Base-by-base conservation (phyloP, 306 rosid genomes). In the Rosa multiflora region DNA sequence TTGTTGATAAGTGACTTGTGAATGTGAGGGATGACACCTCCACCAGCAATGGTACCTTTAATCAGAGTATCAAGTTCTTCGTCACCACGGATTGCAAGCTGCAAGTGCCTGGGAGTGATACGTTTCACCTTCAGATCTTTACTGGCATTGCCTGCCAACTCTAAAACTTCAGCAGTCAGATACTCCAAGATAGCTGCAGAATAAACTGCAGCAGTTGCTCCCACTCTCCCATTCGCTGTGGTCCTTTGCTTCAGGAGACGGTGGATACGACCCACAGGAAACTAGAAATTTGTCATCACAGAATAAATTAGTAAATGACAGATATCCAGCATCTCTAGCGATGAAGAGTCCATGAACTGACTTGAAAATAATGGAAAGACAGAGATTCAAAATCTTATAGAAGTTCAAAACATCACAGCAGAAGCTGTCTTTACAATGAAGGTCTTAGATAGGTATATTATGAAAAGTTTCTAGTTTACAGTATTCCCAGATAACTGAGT, bases 121-220 rank as follows among this genome's bases (percentile, higher is more conserved):
- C 95, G 92, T 29, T 88, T 90, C 69, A 90, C 91, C 86, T 88
- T 90, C 26, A 90, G 88, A 85, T 90, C 95, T 86, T 90, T 88
- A 86, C 95, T 88, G 2, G 92, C 95, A 79, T 88, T 90, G 61
- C 95, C 95, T 14, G 95, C 95, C 73, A 90, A 78, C 87, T 90
- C 92, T 83, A 90, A 81, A 18, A 90, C 95, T 82, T 88, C 95
- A 13, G 95, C 95, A n/a, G 95, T 88, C 59, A 90, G 86, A 78
- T 90, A 90, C 84, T 90, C 95, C 85, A 90, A 79, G 74, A 90
- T 91, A 15, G 93, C 96, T 3, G 95, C 95, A 47, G 95, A 88
- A 86, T 91, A 91, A 62, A 91, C 95, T 37, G 95, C 95, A 4
- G 96, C 96, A 0, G 96, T 91, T 26, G 96, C 93, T 49, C 93